A percentile compares a stretch with the other conserved stretches of the same genome.
Evolutionary conservation across 306 rosid species (phyloP).

Genomic region (Begonia fuchsioides): DNA sequence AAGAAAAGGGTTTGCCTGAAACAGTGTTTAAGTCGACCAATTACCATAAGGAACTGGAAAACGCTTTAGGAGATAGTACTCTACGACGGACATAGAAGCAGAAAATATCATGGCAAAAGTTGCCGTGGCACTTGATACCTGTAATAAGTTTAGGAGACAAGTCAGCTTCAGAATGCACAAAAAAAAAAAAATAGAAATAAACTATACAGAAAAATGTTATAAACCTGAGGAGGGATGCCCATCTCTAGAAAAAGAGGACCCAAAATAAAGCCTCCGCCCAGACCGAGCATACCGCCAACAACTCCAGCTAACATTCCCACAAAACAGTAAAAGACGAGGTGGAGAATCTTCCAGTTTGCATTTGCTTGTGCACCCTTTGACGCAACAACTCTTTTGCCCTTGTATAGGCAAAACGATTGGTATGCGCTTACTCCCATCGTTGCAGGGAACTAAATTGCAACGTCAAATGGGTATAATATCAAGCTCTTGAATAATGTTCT

Average conservation of each 20-base stretch:
- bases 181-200: too few species aligned
- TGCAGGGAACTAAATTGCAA: conserved; percentile 47
- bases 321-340: conserved; percentile 43
- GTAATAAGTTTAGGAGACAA: conserved; percentile 5
- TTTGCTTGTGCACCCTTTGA: conserved; percentile 39
- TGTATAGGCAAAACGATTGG: conserved; percentile 65
- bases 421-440: conserved; percentile 61
- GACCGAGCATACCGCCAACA: conserved; percentile 86
- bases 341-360: conserved; percentile 28
- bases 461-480: too few species aligned
- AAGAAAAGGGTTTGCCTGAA: too few species aligned
- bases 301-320: conserved; percentile 66
- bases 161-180: too few species aligned
- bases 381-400: conserved; percentile 50
- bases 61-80: conserved; percentile 75
- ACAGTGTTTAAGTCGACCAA: background rate
- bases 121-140: conserved; percentile 97
- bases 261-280: conserved; percentile 93
- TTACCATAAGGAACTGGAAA: conserved; percentile 85
- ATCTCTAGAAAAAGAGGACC: conserved; percentile 91
- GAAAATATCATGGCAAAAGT: conserved; percentile 94
- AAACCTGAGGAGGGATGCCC: conserved; percentile 92
- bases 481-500: too few species aligned
- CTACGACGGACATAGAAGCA: conserved; percentile 95
- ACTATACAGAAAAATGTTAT: background rate